Percentiles rank a stretch among this genome's conserved stretches.
These are phyloP conservation scores for Amanita jacksonii DNA, from an alignment of 768 basidiomycete species.

Conservation along the genomic window DNA sequence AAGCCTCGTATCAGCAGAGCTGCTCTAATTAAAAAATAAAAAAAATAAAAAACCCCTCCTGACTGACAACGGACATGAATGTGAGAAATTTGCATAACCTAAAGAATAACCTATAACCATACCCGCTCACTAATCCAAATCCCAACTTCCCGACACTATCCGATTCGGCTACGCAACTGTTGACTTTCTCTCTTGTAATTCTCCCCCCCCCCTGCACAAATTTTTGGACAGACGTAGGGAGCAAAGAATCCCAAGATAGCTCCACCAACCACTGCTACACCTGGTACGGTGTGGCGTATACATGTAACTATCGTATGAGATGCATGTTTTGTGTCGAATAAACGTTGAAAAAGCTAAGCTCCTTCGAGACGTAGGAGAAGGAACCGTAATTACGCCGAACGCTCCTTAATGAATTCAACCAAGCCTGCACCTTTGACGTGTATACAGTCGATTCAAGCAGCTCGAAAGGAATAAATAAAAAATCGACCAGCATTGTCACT, in stretches of 20 bases:
- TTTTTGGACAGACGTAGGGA: too few relatives aligned
- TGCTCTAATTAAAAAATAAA: too few relatives aligned
- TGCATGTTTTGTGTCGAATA: too few relatives aligned
- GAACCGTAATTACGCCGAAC: not conserved
- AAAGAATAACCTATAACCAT: not conserved
- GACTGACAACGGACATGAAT: slow-evolving; percentile 4
- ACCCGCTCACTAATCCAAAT: not conserved
- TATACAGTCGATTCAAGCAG: not conserved
- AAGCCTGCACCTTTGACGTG: slow-evolving; percentile 1
- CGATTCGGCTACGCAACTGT: too few relatives aligned
- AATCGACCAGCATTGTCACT: slow-evolving; percentile 3
- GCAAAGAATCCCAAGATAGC: too few relatives aligned
- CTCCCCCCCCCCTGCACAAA: too few relatives aligned
- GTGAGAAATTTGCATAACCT: slow-evolving; percentile 2
- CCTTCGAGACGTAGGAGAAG: not conserved
- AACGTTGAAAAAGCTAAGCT: too few relatives aligned
- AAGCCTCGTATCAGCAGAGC: too few relatives aligned
- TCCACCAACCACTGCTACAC: not conserved
- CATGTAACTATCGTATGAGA: not conserved
- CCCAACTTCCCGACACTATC: too few relatives aligned
- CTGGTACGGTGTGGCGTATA: not conserved
- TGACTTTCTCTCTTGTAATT: too few relatives aligned
- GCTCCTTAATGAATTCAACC: too few relatives aligned
- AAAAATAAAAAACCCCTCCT: not conserved
- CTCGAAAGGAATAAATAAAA: too few relatives aligned